These are phyloP conservation scores for Aphanomyces stellatus DNA, from an alignment of 352 stramenopile genomes.

Conservation along the genomic window DNA sequence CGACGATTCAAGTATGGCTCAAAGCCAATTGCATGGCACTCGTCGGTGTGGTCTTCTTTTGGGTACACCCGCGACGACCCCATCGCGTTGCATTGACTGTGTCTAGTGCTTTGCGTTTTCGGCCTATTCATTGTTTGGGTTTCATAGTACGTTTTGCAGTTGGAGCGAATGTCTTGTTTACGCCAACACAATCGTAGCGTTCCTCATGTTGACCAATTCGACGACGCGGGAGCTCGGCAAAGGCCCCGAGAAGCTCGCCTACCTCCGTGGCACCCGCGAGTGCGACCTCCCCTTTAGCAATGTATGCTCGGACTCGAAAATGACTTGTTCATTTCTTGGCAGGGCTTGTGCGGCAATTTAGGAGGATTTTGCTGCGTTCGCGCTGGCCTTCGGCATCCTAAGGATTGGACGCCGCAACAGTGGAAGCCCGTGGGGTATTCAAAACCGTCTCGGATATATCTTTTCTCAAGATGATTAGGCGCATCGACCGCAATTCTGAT, in stretches of 20 bases:
- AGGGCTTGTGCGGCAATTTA: slow-evolving; percentile 33
- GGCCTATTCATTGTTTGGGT: slow-evolving; percentile 21
- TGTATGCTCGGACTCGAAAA: not conserved
- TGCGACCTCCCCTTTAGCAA: slow-evolving; percentile 68
- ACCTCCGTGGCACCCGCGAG: slow-evolving; percentile 46
- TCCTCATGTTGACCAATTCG: slow-evolving; percentile 43
- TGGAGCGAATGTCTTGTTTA: not conserved
- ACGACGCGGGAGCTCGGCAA: slow-evolving; percentile 71
- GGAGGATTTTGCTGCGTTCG: slow-evolving; percentile 30
- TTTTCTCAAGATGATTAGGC: slow-evolving; percentile 25
- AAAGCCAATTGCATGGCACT: slow-evolving; percentile 22
- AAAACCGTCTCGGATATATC: slow-evolving; percentile 21
- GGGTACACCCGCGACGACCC: slow-evolving; percentile 21
- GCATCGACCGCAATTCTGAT: slow-evolving; percentile 35
- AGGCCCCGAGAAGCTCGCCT: slow-evolving; percentile 41
- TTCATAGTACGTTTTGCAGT: slow-evolving; percentile 28
- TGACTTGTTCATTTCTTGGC: slow-evolving; percentile 21
- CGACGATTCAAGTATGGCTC: slow-evolving; percentile 21
- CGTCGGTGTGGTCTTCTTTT: slow-evolving; percentile 23
- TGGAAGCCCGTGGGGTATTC: slow-evolving; percentile 25
- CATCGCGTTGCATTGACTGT: slow-evolving; percentile 15
- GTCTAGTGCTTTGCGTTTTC: slow-evolving; percentile 21
- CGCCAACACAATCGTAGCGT: slow-evolving; percentile 22
- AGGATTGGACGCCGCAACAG: not conserved
- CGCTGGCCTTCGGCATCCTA: slow-evolving; percentile 20